A percentile compares a stretch with the other conserved stretches of the same genome.
Evolutionary conservation across 371 early-diverging fungal genomes (phyloP).

Genomic region (Smittium culicis): DNA sequence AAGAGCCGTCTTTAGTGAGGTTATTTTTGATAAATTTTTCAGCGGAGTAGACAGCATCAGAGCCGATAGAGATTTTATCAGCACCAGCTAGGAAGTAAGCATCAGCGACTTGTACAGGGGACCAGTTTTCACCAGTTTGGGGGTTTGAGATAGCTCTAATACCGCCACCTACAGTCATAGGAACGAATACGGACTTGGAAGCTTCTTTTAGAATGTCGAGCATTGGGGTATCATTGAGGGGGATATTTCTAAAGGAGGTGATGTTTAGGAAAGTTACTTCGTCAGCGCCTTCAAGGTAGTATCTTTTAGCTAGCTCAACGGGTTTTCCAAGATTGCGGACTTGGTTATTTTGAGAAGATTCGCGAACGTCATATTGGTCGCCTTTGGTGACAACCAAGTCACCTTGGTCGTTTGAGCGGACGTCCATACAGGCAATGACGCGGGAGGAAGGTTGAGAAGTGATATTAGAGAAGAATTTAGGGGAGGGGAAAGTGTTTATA

Average conservation of each 20-base stretch:
- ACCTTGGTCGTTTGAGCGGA: slow-evolving; percentile 86
- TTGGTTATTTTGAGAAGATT: slow-evolving; percentile 42
- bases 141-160: slow-evolving; percentile 83
- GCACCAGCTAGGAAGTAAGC: slow-evolving; percentile 97
- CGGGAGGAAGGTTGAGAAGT: slow-evolving; percentile 62
- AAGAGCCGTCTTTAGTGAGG: slow-evolving; percentile 40
- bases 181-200: slow-evolving; percentile 88
- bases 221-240: slow-evolving; percentile 86
- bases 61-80: slow-evolving; percentile 95
- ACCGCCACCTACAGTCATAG: slow-evolving; percentile 95
- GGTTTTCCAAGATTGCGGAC: slow-evolving; percentile 96
- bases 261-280: slow-evolving; percentile 95
- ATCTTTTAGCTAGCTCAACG: slow-evolving; percentile 78
- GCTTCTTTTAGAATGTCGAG: slow-evolving; percentile 74
- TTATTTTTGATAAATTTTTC: slow-evolving; percentile 48
- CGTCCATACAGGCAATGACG: slow-evolving; percentile 94
- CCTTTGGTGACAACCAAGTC: slow-evolving; percentile 97
- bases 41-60: slow-evolving; percentile 93
- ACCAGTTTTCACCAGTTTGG: slow-evolving; percentile 48
- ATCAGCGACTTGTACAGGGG: slow-evolving; percentile 88
- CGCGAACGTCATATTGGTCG: slow-evolving; percentile 95
- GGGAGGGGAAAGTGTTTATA: slow-evolving; percentile 17
- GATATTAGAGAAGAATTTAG: slow-evolving; percentile 21
- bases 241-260: slow-evolving; percentile 86
- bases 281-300: slow-evolving; percentile 92